These are phyloP conservation scores for Tricholoma matsutake DNA, from an alignment of 768 basidiomycete genomes.

Conservation along the genomic window DNA sequence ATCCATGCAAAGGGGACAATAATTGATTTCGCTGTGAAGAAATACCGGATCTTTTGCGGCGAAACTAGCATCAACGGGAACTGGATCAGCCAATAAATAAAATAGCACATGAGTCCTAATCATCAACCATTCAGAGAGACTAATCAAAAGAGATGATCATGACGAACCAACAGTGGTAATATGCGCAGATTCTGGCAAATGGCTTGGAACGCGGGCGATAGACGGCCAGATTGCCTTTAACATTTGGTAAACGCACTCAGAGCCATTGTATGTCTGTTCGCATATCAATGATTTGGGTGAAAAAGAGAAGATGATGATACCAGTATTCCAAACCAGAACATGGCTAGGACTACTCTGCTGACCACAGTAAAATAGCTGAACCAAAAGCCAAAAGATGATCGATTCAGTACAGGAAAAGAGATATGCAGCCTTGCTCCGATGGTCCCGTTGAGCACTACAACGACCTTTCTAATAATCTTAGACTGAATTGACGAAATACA, in stretches of 20 bases:
- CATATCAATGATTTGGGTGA: not conserved
- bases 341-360: conserved; percentile 68
- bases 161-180: conserved; percentile 59
- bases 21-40: conserved; percentile 70
- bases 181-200: conserved; percentile 49
- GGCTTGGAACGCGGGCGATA: conserved; percentile 60
- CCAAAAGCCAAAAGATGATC: conserved; percentile 89
- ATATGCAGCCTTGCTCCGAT: conserved; percentile 75
- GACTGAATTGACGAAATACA: not conserved
- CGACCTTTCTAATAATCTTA: conserved; percentile 22
- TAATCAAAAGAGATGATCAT: not conserved
- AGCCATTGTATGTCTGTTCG: conserved; percentile 50
- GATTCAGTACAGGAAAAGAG: conserved; percentile 72
- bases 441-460: conserved; percentile 77
- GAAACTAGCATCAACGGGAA: conserved; percentile 74
- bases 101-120: conserved; percentile 69
- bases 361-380: conserved; percentile 84
- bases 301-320: conserved; percentile 27
- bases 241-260: conserved; percentile 81
- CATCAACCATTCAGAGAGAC: not conserved
- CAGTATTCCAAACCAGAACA: conserved; percentile 84
- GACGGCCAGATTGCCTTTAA: conserved; percentile 84
- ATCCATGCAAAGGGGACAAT: conserved; percentile 65
- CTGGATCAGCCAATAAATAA: conserved; percentile 76
- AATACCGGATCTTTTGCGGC: conserved; percentile 71